Evolutionary conservation across 2,329 filamentous ascomycete species (phyloP).

Genomic region (Aspergillus sp.): DNA sequence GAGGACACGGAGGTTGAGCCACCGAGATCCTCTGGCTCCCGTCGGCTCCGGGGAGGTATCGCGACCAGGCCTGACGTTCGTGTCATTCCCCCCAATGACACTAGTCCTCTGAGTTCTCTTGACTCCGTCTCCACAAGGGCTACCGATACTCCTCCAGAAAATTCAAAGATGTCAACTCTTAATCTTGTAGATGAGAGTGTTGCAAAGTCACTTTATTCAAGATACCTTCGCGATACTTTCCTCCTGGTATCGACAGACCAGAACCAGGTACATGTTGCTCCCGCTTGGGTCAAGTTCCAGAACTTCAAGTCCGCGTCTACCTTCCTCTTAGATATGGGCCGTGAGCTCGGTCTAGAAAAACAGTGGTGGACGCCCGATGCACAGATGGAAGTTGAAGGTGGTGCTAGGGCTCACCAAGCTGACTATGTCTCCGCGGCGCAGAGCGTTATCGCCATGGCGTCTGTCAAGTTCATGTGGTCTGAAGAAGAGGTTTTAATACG

Average conservation of each 20-base stretch:
- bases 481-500: conserved; percentile 20
- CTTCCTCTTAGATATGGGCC: conserved; percentile 18
- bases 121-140: neutral
- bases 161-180: neutral
- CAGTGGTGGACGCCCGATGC: conserved; percentile 9
- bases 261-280: conserved; percentile 12
- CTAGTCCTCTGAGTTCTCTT: neutral
- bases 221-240: conserved; percentile 6
- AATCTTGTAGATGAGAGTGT: neutral
- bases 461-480: conserved; percentile 23
- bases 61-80: neutral
- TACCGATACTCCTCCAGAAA: neutral
- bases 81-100: neutral
- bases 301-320: conserved; percentile 13
- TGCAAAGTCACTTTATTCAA: neutral
- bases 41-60: neutral
- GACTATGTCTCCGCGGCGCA: neutral
- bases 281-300: conserved; percentile 19
- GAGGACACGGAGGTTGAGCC: neutral
- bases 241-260: conserved; percentile 18
- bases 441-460: conserved; percentile 16
- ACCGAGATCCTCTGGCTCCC: neutral
- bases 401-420: neutral
- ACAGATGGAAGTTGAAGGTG: conserved; percentile 13
- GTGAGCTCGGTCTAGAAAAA: conserved; percentile 12